Base-by-base conservation (phyloP, 1,284 basidiomycete species). In the Exsudoporus floridanus region DNA sequence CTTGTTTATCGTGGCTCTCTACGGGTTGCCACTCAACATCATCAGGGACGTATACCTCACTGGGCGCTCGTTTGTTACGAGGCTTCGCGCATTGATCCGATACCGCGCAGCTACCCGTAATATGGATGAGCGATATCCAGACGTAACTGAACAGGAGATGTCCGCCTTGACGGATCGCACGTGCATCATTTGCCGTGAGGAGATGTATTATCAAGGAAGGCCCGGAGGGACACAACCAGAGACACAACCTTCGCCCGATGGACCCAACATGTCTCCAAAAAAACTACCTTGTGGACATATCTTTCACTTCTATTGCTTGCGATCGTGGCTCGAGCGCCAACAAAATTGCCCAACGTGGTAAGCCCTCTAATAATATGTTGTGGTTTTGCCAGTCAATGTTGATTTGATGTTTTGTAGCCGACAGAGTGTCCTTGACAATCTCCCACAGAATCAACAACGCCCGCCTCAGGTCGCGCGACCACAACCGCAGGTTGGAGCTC, bases 161-260 rank as follows among this genome's bases (percentile, higher is more conserved):
- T 73, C 79, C 27, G 75, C 77, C 9, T 85, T 89, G 78, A 87
- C 82, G 46, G 97, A 99, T 73, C 83, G 82, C 52, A 98, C 94
- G 3, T 99, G 97, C 68, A 98, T 99, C 65, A 98, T 99, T 61
- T 98, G 97, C 67, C 82, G 97, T n/a, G 96, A 99, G 72, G 96
- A 99, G 68, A 95, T 99, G 93, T 71, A 82, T 34, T 69, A 78
- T 18, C 73, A 73, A 45, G 70, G 62, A 36, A 70, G 72, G 19
- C 69, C 69, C 27, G 53, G 60, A 49, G 68, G 71, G 42, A 63
- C 59, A 37, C 72, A 71, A 46, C 58, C 60, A 33, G 65, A 63
- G 45, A 60, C 61, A 51, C 66, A 66, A 52, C 63, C 71, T 49
- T 62, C 67, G 38, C 66, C 70, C 31, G 88, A 88, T 52, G 92